Evolutionary conservation across 169 alveolate genomes (phyloP).

Genomic region (Plasmodium gaboni): DNA sequence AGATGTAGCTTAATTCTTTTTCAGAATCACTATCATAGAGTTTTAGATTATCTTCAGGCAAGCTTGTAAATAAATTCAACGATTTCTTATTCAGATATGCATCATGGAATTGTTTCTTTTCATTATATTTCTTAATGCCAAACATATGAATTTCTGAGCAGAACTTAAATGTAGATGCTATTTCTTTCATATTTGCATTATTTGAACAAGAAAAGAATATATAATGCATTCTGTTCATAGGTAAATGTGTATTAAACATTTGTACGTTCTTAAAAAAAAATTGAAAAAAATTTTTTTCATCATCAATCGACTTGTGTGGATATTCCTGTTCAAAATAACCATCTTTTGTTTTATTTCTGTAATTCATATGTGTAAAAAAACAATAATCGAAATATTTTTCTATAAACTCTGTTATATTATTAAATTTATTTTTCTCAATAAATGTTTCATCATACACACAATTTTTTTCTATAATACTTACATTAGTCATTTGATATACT

Average conservation of each 20-base stretch:
- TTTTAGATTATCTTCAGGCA: neutral
- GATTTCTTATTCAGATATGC: slow-evolving; percentile 17
- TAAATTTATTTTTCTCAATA: slow-evolving; percentile 4
- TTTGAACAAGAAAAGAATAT: slow-evolving; percentile 7
- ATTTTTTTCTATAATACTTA: slow-evolving; percentile 10
- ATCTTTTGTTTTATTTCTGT: slow-evolving; percentile 35
- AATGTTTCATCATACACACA: slow-evolving; percentile 28
- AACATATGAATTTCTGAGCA: slow-evolving; percentile 56
- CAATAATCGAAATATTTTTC: slow-evolving; percentile 32
- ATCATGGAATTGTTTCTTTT: slow-evolving; percentile 18
- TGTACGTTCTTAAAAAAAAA: slow-evolving; percentile 46
- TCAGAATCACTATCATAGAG: slow-evolving; percentile 30
- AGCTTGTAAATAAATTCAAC: neutral
- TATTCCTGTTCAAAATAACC: slow-evolving; percentile 63
- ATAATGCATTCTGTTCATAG: slow-evolving; percentile 42
- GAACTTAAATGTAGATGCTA: neutral
- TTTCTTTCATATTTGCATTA: neutral
- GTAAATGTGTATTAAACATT: slow-evolving; percentile 27
- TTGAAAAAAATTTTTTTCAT: slow-evolving; percentile 39
- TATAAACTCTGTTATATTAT: slow-evolving; percentile 1
- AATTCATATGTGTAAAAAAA: slow-evolving; percentile 71
- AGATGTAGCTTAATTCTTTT: slow-evolving; percentile 10
- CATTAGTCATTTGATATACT: slow-evolving; percentile 7
- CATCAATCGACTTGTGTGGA: slow-evolving; percentile 64
- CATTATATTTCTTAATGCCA: slow-evolving; percentile 22